Evolutionary conservation across 1,284 basidiomycete species (phyloP).

Genomic region (Ganoderma lingzhi): DNA sequence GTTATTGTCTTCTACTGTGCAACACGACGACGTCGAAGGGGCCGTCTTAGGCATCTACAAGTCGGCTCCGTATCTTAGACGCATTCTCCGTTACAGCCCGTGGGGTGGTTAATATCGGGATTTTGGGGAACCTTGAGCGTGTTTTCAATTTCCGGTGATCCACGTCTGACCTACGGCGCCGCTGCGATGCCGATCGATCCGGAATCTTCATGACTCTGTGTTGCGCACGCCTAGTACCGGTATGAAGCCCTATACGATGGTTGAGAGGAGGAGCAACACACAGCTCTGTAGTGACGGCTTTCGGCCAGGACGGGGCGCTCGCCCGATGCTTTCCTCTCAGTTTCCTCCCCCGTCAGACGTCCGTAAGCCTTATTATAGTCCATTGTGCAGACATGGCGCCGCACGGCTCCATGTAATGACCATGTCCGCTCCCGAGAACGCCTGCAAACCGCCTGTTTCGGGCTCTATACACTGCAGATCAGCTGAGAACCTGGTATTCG

Average conservation of each 20-base stretch:
- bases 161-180: background rate
- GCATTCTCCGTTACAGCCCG: background rate
- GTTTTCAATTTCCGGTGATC: slow-evolving; percentile 1
- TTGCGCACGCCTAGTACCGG: too few species aligned
- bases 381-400: too few species aligned
- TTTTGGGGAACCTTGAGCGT: background rate
- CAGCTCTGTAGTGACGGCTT: too few species aligned
- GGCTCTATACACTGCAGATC: background rate
- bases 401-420: too few species aligned
- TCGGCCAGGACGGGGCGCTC: too few species aligned
- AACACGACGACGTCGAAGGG: background rate
- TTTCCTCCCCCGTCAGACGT: too few species aligned
- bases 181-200: background rate
- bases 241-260: too few species aligned
- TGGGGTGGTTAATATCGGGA: background rate
- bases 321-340: too few species aligned
- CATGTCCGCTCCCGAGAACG: too few species aligned
- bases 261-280: too few species aligned
- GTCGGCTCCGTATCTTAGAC: background rate
- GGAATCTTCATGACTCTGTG: background rate
- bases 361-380: too few species aligned
- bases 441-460: background rate
- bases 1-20: background rate
- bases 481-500: background rate
- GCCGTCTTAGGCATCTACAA: background rate